Evolutionary conservation across 176 grass and related monocot genomes (phyloP), one percentile per base, ranked within the genome.

Genomic region (Tillandsia fasciculata): DNA sequence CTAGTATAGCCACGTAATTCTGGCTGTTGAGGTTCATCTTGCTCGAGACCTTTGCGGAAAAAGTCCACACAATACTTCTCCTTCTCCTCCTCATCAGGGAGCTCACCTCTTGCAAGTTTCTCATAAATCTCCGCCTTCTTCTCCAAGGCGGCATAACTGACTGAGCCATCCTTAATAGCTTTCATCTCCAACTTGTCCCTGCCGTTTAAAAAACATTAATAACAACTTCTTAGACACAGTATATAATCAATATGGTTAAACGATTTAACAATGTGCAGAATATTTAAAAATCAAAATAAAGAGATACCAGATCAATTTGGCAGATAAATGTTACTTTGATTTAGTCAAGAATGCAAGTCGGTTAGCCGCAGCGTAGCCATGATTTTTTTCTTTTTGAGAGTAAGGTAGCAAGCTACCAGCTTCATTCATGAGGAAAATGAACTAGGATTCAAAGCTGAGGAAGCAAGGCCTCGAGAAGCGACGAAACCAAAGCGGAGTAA

Each of bases 61-160:
- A 99, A 99, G 80, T 99, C 94, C 5, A 99, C 89, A 66, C 94
- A 99, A 73, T 93, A 99, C 66, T 87, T 93, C 80, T 99, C 94
- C 18, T 72, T 85, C 7, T 99, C 94, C 74, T 99, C 89, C 79
- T 99, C 94, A 75, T 93, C 84, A 69, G 94, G 78, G 50, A 99
- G 69, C 63, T 86, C 77, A 0, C 94, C 89, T 82, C 77, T 87
- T n/a, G 82, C 61, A 63, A 99, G 68, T 80, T 93, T 93, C 50
- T 90, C 86, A 83, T 97, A 99, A 48, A 99, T 26, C 53, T 89
- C 84, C 8, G 84, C 89, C 72, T 99, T 99, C 73, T 87, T 93
- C 74, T 99, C 89, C 72, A 93, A 82, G 27, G 94, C 89, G 51
- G 87, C 84, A 77, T 99, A 93, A 71, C 82, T 79, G 66, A 49